Conservation (phyloP, 2,329 filamentous ascomycete species). For the Zymoseptoria brevis region DNA sequence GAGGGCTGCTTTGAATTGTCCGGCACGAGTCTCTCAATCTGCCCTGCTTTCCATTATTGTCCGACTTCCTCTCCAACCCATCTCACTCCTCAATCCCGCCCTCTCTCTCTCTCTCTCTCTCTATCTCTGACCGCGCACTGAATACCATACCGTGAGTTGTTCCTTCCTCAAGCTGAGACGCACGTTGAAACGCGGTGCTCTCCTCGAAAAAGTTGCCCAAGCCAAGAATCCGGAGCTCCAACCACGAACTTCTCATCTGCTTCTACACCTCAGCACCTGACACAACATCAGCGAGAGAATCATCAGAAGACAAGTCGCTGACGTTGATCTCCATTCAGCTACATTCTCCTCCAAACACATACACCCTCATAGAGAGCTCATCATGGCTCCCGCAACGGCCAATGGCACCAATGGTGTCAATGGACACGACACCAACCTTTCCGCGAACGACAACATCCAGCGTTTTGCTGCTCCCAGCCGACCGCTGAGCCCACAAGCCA, state of each 20-base stretch:
- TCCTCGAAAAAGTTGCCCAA: not conserved
- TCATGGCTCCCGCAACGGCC: constrained; percentile 37
- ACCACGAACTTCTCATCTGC: not conserved
- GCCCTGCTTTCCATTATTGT: not conserved
- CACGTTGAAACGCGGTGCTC: not conserved
- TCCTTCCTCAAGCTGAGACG: not conserved
- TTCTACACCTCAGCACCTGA: not conserved
- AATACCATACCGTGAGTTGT: not conserved
- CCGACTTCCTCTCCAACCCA: not conserved
- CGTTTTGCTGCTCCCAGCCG: constrained; percentile 91
- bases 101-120: not conserved
- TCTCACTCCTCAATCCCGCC: not conserved
- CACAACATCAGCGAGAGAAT: not conserved
- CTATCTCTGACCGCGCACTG: not conserved
- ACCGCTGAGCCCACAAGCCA: constrained; percentile 77
- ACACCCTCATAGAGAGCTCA: constrained; percentile 12
- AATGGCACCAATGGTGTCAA: constrained; percentile 26
- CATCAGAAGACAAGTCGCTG: not conserved
- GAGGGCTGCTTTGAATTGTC: no score
- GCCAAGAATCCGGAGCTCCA: not conserved
- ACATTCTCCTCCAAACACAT: not conserved
- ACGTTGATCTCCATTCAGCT: not conserved
- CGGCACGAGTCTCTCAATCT: no score
- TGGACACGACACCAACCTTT: constrained; percentile 36
- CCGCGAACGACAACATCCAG: constrained; percentile 97